Percentiles rank a stretch among this genome's conserved stretches.
Evolutionary conservation across 1,284 basidiomycete genomes (phyloP).

Genomic region (Irpex sp.): DNA sequence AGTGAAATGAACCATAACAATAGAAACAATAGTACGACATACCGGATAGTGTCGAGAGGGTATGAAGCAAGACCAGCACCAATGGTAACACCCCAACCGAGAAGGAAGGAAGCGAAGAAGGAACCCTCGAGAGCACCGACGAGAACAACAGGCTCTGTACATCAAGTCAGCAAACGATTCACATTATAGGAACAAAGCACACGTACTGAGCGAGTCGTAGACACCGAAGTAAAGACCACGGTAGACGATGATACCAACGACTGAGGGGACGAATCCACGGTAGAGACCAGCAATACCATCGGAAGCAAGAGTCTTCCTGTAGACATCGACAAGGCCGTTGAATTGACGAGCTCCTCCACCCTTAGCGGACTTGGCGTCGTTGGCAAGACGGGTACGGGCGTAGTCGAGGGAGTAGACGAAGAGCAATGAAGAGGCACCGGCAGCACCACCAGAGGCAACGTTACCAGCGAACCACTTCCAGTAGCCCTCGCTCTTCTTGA

Average conservation of each 20-base stretch:
- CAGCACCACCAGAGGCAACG: conserved; percentile 95
- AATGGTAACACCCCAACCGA: conserved; percentile 94
- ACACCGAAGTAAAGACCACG: conserved; percentile 96
- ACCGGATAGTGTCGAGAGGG: conserved; percentile 92
- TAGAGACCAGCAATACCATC: conserved; percentile 91
- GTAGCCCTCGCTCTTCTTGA: conserved; percentile 87
- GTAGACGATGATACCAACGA: conserved; percentile 95
- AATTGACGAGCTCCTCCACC: conserved; percentile 91
- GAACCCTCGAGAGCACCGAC: conserved; percentile 86
- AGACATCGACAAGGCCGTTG: conserved; percentile 94
- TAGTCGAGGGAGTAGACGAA: conserved; percentile 98
- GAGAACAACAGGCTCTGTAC: conserved; percentile 83
- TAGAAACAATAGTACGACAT: conserved; percentile 24
- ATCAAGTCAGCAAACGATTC: conserved; percentile 12
- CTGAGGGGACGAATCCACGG: conserved; percentile 93
- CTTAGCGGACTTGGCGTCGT: conserved; percentile 93
- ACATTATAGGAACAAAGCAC: not conserved
- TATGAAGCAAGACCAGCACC: conserved; percentile 95
- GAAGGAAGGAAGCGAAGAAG: conserved; percentile 87
- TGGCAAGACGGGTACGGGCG: conserved; percentile 96
- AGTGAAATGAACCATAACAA: conserved; percentile 9
- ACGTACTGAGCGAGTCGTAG: conserved; percentile 88
- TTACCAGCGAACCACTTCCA: conserved; percentile 91
- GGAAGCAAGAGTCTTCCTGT: conserved; percentile 88
- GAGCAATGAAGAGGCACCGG: conserved; percentile 92